Percentiles rank a stretch among this genome's conserved stretches.
Evolutionary conservation across 202 grass and related monocot genomes (phyloP).

Genomic region (Panicum hallii): DNA sequence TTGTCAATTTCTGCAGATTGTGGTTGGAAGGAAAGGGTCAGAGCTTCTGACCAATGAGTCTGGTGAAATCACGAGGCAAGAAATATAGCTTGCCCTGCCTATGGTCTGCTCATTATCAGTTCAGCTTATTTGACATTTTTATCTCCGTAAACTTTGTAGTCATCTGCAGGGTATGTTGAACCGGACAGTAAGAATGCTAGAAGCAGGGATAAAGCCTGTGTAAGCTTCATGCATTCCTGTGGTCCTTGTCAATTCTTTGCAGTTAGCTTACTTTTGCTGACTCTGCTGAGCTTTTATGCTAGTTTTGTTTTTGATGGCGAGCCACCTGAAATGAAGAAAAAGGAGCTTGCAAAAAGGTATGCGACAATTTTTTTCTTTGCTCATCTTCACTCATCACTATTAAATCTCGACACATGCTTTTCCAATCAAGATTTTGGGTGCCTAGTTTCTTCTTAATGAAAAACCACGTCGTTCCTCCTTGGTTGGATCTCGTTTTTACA

Average conservation of each 20-base stretch:
- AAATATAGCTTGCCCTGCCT: conserved; percentile 1
- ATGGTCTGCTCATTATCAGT: conserved; percentile 18
- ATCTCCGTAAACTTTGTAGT: conserved; percentile 38
- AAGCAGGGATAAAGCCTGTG: conserved; percentile 94
- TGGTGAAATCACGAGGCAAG: conserved; percentile 89
- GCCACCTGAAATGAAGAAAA: conserved; percentile 89
- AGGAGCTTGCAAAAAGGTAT: conserved; percentile 82
- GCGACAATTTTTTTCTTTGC: conserved; percentile 8
- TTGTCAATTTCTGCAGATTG: conserved; percentile 59
- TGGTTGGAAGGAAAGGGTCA: conserved; percentile 79
- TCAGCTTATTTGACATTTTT: conserved; percentile 28
- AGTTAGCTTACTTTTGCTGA: conserved; percentile 30
- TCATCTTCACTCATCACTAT: conserved; percentile 35
- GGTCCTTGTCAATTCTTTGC: conserved; percentile 30
- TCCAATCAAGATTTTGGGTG: background rate
- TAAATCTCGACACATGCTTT: background rate
- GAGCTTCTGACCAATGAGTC: conserved; percentile 79
- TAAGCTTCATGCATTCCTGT: conserved; percentile 53
- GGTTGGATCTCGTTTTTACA: background rate
- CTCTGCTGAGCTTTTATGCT: conserved; percentile 37
- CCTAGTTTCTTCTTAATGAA: background rate
- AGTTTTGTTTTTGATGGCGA: conserved; percentile 98
- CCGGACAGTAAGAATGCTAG: conserved; percentile 78
- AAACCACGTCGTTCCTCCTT: background rate
- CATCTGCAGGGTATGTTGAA: conserved; percentile 95